Base-by-base conservation (phyloP, 192 early-diverging fungal species). In the Backusella psychrophila region DNA sequence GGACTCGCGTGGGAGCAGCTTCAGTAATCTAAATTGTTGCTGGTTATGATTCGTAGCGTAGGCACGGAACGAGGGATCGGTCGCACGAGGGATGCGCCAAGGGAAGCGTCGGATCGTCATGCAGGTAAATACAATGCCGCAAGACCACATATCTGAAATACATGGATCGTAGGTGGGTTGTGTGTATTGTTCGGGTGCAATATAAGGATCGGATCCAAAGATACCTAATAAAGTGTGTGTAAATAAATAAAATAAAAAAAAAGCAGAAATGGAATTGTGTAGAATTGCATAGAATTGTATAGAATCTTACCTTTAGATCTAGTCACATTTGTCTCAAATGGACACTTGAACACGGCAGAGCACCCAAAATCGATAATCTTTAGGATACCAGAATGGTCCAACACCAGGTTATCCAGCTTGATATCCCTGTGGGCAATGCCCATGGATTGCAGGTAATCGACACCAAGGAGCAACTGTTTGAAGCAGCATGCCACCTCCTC, bases 301-400 rank as follows among this genome's bases (percentile, higher is more conserved):
- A 34, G 6, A 46, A 36, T n/a, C 65, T 56, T 84, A 88, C 86
- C 85, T 80, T 74, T 72, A 3, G 81, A 80, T 70, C 84, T 73
- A 9, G 78, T 78, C n/a, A 85, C 73, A 41, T 81, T 76, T 17
- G 80, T 79, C 69, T 92, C 89, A 85, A 94, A 97, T 9, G 95
- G 95, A 42, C 89, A 90, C 67, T 92, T 89, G 78, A 93, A 98
- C 26, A 98, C 96, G 42, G 88, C 89, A 0, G 93, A 92, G 52
- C 95, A 95, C 29, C 97, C 97, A 87, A 98, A 98, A 76, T 98
- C 97, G 38, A 96, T 97, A 74, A 98, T 93, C 82, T 98, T 98
- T 76, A 98, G 81, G 66, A 91, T 87, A 6, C 93, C 92, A 1
- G 74, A 71, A 29, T 83, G 87, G 75, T 92, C 92, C 80, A 98